Evolutionary conservation across 2,329 filamentous ascomycete genomes (phyloP).

Genomic region (Fusarium metavorans): DNA sequence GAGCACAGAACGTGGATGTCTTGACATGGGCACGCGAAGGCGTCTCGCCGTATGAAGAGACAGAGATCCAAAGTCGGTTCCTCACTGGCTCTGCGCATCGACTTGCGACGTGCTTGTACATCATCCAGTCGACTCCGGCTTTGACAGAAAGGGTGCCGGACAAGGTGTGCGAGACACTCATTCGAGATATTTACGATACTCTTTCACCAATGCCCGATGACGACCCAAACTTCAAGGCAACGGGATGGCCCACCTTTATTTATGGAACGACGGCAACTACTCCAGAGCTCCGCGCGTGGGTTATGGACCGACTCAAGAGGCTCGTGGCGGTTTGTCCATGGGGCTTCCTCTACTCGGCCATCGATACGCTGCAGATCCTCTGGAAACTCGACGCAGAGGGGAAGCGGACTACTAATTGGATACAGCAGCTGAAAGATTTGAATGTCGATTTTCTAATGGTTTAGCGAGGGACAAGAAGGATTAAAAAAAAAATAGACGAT

Average conservation of each 20-base stretch:
- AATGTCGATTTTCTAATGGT: conserved; percentile 53
- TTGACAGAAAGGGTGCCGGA: conserved; percentile 36
- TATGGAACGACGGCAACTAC: conserved; percentile 63
- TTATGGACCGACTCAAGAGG: conserved; percentile 57
- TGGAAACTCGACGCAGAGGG: conserved; percentile 53
- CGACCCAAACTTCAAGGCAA: conserved; percentile 66
- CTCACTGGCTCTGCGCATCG: conserved; percentile 56
- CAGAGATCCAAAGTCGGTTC: conserved; percentile 50
- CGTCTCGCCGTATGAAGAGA: conserved; percentile 49
- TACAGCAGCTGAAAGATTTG: conserved; percentile 56
- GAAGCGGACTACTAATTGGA: conserved; percentile 51
- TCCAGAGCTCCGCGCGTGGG: conserved; percentile 57
- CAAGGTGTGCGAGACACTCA: conserved; percentile 49
- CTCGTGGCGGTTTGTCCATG: conserved; percentile 57
- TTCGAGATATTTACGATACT: conserved; percentile 60
- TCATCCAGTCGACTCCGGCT: conserved; percentile 54
- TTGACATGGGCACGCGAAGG: conserved; percentile 54
- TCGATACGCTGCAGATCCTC: conserved; percentile 57
- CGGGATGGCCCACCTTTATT: conserved; percentile 68
- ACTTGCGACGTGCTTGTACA: conserved; percentile 58
- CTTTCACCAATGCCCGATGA: conserved; percentile 60
- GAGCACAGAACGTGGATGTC: conserved; percentile 55
- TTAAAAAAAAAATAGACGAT: neutral
- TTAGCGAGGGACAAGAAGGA: neutral
- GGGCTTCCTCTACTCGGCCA: conserved; percentile 61